Conservation (phyloP, 208 protist species). For the Endotrypanum monterogeii region DNA sequence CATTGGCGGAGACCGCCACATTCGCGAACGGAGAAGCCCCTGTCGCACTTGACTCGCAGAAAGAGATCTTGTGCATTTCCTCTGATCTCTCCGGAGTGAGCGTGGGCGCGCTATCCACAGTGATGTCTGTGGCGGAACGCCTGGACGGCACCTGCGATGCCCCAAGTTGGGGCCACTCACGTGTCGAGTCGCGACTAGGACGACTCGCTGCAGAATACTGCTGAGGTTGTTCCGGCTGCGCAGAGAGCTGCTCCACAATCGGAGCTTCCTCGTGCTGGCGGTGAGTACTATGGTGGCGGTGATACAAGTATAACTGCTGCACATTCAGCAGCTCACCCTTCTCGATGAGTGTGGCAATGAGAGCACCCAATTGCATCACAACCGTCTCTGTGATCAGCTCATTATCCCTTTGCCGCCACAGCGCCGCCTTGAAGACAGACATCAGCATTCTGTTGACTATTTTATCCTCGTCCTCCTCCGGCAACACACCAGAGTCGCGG, state of each 20-base stretch:
- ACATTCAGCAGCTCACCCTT: slow-evolving; percentile 51
- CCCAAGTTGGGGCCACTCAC: slow-evolving; percentile 21
- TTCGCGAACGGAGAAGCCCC: neutral
- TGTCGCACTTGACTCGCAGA: neutral
- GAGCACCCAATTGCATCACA: slow-evolving; percentile 37
- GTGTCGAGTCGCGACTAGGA: slow-evolving; percentile 8
- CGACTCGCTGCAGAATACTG: neutral
- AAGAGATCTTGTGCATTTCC: neutral
- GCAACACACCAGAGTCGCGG: slow-evolving; percentile 28
- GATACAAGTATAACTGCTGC: slow-evolving; percentile 44
- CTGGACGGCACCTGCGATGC: neutral
- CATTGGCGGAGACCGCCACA: neutral
- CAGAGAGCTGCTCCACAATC: neutral
- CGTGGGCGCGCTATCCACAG: neutral
- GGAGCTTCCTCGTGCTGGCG: slow-evolving; percentile 6
- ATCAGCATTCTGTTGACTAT: slow-evolving; percentile 73
- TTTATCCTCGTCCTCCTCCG: slow-evolving; percentile 47
- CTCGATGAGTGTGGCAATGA: slow-evolving; percentile 38
- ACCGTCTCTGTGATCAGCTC: slow-evolving; percentile 73
- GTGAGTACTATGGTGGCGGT: slow-evolving; percentile 11
- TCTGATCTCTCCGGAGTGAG: neutral
- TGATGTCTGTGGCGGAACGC: neutral
- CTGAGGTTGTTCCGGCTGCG: neutral
- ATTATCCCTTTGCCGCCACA: slow-evolving; percentile 79
- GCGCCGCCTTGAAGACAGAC: slow-evolving; percentile 63